These are phyloP conservation scores for Aspergillus incahuasiensis DNA, from an alignment of 495 filamentous ascomycete genomes.

Conservation along the genomic window DNA sequence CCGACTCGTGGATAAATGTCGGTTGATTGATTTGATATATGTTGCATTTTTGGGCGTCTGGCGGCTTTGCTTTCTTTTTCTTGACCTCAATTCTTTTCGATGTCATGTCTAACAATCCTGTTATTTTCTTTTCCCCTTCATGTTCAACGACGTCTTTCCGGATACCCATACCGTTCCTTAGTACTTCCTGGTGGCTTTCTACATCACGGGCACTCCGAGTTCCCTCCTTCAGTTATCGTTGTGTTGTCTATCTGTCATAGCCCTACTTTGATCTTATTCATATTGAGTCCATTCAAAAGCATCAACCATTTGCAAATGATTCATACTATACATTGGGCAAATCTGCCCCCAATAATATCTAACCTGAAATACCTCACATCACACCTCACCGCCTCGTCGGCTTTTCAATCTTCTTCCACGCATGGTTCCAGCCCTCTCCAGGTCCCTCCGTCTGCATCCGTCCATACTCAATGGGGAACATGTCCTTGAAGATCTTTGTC, in stretches of 20 bases:
- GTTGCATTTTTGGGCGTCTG: constrained; percentile 45
- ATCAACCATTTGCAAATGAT: not conserved
- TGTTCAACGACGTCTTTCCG: constrained; percentile 25
- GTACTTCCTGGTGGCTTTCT: constrained; percentile 10
- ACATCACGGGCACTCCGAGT: constrained; percentile 14
- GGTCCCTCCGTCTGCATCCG: constrained; percentile 77
- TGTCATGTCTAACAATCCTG: constrained; percentile 21
- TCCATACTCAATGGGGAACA: constrained; percentile 85
- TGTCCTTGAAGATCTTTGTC: constrained; percentile 61
- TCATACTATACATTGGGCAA: constrained; percentile 1
- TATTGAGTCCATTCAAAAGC: not conserved
- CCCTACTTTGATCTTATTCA: not conserved
- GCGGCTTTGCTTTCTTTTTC: constrained; percentile 23
- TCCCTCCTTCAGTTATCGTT: constrained; percentile 18
- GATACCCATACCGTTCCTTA: constrained; percentile 1
- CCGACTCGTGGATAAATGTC: constrained; percentile 14
- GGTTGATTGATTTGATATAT: constrained; percentile 30
- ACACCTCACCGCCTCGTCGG: constrained; percentile 10
- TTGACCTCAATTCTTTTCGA: constrained; percentile 13
- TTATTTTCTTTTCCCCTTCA: not conserved
- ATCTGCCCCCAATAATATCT: not conserved
- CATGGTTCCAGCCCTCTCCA: constrained; percentile 73
- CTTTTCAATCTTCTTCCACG: constrained; percentile 40
- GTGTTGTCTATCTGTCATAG: not conserved
- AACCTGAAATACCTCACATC: not conserved